A percentile compares a stretch with the other conserved stretches of the same genome.
Evolutionary conservation across 164 flowering plant genomes (phyloP).

Genomic region (Sextonia rubra): DNA sequence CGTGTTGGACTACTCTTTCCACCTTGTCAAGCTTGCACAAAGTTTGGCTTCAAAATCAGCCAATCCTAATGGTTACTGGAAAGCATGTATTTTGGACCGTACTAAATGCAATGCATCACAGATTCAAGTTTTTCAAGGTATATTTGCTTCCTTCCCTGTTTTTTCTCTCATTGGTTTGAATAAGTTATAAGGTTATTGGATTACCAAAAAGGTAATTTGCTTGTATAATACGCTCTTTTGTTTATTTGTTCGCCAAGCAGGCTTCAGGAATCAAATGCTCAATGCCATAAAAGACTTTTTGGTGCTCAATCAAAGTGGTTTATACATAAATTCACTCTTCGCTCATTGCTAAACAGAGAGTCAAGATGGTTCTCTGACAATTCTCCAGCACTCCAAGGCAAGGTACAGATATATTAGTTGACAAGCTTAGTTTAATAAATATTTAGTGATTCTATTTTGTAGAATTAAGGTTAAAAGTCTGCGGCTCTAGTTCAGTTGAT

Average conservation of each 20-base stretch:
- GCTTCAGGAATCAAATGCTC: slow-evolving; percentile 76
- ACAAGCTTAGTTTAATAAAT: too few species aligned
- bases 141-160: background rate
- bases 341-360: slow-evolving; percentile 79
- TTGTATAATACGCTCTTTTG: background rate
- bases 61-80: slow-evolving; percentile 73
- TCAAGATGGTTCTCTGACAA: slow-evolving; percentile 67
- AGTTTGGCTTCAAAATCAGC: slow-evolving; percentile 73
- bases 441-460: too few species aligned
- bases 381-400: slow-evolving; percentile 45
- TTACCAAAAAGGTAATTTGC: background rate
- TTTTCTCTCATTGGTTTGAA: background rate
- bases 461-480: too few species aligned
- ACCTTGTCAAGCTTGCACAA: slow-evolving; percentile 45
- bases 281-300: slow-evolving; percentile 46
- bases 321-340: slow-evolving; percentile 68
- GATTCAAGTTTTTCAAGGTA: slow-evolving; percentile 70
- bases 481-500: too few species aligned
- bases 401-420: slow-evolving; percentile 30
- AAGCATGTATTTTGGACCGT: slow-evolving; percentile 49
- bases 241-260: slow-evolving; percentile 33
- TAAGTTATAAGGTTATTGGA: background rate
- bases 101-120: slow-evolving; percentile 55
- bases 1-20: background rate
- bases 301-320: slow-evolving; percentile 46